These are phyloP conservation scores for Aspergillus cristatus DNA, from an alignment of 495 filamentous ascomycete species.

Conservation along the genomic window DNA sequence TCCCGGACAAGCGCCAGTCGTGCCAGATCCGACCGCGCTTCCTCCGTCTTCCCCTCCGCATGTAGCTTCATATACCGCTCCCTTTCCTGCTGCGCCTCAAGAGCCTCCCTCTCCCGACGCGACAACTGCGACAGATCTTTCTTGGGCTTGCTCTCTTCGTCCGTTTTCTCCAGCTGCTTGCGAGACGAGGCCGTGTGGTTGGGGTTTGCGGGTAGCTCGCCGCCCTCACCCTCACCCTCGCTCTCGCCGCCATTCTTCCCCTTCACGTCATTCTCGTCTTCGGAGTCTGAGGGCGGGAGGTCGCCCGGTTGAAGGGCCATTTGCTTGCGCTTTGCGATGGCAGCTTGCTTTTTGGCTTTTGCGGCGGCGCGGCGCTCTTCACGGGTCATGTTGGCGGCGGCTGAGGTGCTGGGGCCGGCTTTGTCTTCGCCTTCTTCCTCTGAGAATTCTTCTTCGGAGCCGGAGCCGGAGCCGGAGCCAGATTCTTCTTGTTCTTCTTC, in stretches of 20 bases:
- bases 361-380: conserved; percentile 81
- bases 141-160: conserved; percentile 19
- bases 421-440: conserved; percentile 33
- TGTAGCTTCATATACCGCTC: conserved; percentile 92
- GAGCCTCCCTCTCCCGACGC: conserved; percentile 77
- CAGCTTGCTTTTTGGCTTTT: conserved; percentile 87
- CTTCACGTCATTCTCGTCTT: conserved; percentile 44
- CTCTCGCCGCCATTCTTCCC: conserved; percentile 37
- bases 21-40: conserved; percentile 87
- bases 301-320: conserved; percentile 68
- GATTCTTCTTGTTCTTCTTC: conserved; percentile 35
- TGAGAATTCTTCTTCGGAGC: conserved; percentile 31
- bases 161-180: conserved; percentile 44
- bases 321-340: conserved; percentile 59
- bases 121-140: conserved; percentile 48
- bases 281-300: conserved; percentile 61
- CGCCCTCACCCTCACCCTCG: conserved; percentile 50
- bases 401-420: conserved; percentile 15
- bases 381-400: conserved; percentile 53
- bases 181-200: conserved; percentile 72
- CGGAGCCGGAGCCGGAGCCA: conserved; percentile 30
- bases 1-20: conserved; percentile 70
- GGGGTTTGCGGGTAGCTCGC: conserved; percentile 72
- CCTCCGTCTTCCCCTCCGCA: conserved; percentile 92
- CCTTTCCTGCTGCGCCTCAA: conserved; percentile 79